phyloP scores from a whole-genome alignment of 257 asterid genomes.

The Mitragyna speciosa region DNA sequence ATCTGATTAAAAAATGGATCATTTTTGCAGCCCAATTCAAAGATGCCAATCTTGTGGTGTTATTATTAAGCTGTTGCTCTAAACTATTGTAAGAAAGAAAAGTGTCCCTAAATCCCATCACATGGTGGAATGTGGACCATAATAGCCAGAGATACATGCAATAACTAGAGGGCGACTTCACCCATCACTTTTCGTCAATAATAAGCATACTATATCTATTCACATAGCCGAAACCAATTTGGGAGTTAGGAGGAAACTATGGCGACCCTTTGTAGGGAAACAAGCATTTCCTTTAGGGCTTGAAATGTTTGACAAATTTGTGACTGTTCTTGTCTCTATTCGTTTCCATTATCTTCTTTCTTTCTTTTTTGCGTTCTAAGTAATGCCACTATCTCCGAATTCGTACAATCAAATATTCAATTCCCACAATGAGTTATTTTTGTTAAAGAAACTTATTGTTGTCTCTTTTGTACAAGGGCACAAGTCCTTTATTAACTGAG shows the following conservation, averaged over 20 bases:
- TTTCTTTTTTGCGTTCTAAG: too few relatives aligned
- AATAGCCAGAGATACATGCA: slow-evolving; percentile 23
- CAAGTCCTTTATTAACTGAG: background rate
- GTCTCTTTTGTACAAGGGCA: background rate
- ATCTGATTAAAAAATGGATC: slow-evolving; percentile 21
- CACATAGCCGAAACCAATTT: slow-evolving; percentile 18
- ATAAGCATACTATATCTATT: background rate
- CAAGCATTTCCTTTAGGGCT: slow-evolving; percentile 7
- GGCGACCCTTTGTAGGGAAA: slow-evolving; percentile 32
- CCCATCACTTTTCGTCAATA: slow-evolving; percentile 15
- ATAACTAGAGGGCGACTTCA: slow-evolving; percentile 22
- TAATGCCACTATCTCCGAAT: background rate
- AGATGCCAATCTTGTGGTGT: slow-evolving; percentile 67
- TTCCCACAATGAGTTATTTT: background rate
- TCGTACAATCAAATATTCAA: background rate
- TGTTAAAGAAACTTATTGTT: background rate
- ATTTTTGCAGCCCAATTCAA: slow-evolving; percentile 25
- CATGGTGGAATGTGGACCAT: slow-evolving; percentile 39
- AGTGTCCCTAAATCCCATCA: slow-evolving; percentile 19
- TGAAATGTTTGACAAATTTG: slow-evolving; percentile 27
- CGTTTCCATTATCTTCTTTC: background rate
- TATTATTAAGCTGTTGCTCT: slow-evolving; percentile 2
- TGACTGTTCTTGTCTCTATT: slow-evolving; percentile 30
- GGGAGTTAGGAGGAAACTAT: slow-evolving; percentile 22
- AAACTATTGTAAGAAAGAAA: slow-evolving; percentile 17